Percentiles rank a stretch among this genome's conserved stretches.
Evolutionary conservation across 352 stramenopile species (phyloP).

Genomic region (Pythium monospermum): DNA sequence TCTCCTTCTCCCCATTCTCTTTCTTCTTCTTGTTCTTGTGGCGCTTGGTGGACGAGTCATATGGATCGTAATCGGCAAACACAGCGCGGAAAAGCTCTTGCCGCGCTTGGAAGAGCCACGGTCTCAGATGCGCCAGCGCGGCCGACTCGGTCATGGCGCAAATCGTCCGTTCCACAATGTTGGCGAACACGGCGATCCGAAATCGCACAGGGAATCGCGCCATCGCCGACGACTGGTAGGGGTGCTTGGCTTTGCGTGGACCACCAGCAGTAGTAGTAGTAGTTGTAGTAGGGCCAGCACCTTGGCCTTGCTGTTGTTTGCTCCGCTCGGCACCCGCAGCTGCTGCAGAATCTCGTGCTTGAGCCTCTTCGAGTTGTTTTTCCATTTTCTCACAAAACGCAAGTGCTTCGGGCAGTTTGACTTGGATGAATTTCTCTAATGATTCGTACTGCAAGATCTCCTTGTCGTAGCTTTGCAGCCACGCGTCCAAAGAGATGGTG

Average conservation of each 20-base stretch:
- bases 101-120: slow-evolving; percentile 26
- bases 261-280: too few species aligned
- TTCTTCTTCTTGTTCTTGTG: not conserved
- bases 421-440: slow-evolving; percentile 36
- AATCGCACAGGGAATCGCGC: slow-evolving; percentile 35
- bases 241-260: too few species aligned
- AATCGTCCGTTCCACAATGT: slow-evolving; percentile 37
- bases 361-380: slow-evolving; percentile 8
- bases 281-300: too few species aligned
- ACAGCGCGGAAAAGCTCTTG: slow-evolving; percentile 43
- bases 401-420: slow-evolving; percentile 47
- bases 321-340: too few species aligned
- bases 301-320: not conserved
- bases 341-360: slow-evolving; percentile 15
- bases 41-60: not conserved
- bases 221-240: slow-evolving; percentile 4
- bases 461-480: slow-evolving; percentile 40
- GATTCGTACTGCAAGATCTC: slow-evolving; percentile 45
- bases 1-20: not conserved
- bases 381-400: slow-evolving; percentile 40
- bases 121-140: slow-evolving; percentile 23
- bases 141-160: slow-evolving; percentile 30
- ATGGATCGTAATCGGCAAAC: slow-evolving; percentile 36
- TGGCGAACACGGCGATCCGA: slow-evolving; percentile 37
- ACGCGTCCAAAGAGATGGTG: slow-evolving; percentile 28